Evolutionary conservation across 2,329 filamentous ascomycete genomes (phyloP).

Genomic region (Aspergillus awamori): DNA sequence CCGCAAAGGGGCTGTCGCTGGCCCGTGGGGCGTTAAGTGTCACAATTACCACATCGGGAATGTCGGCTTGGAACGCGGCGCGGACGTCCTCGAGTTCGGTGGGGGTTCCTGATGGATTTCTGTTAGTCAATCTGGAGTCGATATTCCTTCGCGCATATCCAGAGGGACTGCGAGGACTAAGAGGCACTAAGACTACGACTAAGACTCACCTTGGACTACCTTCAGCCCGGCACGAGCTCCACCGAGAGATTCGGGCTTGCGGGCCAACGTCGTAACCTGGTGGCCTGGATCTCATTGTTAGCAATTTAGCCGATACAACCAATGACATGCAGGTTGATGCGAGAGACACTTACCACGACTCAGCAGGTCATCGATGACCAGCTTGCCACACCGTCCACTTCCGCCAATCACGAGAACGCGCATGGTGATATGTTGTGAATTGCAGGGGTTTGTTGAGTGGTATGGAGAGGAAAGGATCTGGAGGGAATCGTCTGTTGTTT

Average conservation of each 20-base stretch:
- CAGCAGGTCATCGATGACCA: conserved; percentile 48
- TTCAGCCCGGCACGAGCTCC: conserved; percentile 22
- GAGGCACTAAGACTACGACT: too few relatives aligned
- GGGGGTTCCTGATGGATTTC: conserved; percentile 23
- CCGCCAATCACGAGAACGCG: conserved; percentile 47
- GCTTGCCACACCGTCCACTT: conserved; percentile 49
- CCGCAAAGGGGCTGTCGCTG: conserved; percentile 53
- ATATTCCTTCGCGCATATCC: too few relatives aligned
- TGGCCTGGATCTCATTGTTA: conserved; percentile 29
- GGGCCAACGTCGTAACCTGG: conserved; percentile 45
- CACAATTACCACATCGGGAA: conserved; percentile 48
- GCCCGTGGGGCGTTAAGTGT: conserved; percentile 54
- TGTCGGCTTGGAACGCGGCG: conserved; percentile 17
- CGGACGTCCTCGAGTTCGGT: conserved; percentile 24
- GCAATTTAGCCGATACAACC: neutral
- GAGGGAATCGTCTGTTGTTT: too few relatives aligned
- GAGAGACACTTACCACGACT: conserved; percentile 26
- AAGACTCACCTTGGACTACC: conserved; percentile 23
- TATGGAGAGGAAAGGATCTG: too few relatives aligned
- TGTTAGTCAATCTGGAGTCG: neutral
- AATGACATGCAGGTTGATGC: neutral
- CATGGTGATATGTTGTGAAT: conserved; percentile 14
- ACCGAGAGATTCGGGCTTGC: conserved; percentile 32
- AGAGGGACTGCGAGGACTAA: too few relatives aligned
- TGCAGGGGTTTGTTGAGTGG: too few relatives aligned